phyloP scores from a whole-genome alignment of 1,139 yeast species.

The Diutina neorugosa region DNA sequence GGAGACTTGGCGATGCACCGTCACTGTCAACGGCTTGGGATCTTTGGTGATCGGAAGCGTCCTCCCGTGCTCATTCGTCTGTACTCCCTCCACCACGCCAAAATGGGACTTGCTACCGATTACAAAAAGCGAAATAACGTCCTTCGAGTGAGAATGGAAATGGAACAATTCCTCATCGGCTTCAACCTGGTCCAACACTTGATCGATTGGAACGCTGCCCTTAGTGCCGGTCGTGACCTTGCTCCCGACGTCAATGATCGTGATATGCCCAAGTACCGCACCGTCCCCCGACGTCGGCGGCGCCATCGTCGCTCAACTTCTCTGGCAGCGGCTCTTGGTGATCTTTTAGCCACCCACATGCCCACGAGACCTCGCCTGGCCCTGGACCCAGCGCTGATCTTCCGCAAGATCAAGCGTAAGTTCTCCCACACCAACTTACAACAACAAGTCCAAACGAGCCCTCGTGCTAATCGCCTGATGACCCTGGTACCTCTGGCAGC shows the following conservation, averaged over 20 bases:
- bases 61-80: constrained; percentile 27
- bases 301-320: neutral
- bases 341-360: neutral
- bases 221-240: constrained; percentile 52
- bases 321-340: neutral
- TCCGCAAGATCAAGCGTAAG: neutral
- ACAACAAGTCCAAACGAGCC: neutral
- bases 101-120: constrained; percentile 58
- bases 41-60: constrained; percentile 4
- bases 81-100: constrained; percentile 60
- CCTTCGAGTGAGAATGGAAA: constrained; percentile 50
- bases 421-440: neutral
- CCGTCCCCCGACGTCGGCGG: constrained; percentile 61
- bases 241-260: constrained; percentile 49
- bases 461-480: too few species aligned
- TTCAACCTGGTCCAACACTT: constrained; percentile 45
- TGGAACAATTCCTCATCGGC: constrained; percentile 52
- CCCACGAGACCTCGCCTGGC: neutral
- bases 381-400: neutral
- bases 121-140: constrained; percentile 50
- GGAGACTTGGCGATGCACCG: constrained; percentile 27
- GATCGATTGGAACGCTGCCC: constrained; percentile 52
- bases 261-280: constrained; percentile 54
- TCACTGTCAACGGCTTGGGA: constrained; percentile 17
- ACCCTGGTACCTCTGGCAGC: too few species aligned